Percentiles rank a stretch among this genome's conserved stretches.
These are phyloP conservation scores for Alloteropsis semialata DNA, from an alignment of 176 grass and related monocot species.

Conservation along the genomic window DNA sequence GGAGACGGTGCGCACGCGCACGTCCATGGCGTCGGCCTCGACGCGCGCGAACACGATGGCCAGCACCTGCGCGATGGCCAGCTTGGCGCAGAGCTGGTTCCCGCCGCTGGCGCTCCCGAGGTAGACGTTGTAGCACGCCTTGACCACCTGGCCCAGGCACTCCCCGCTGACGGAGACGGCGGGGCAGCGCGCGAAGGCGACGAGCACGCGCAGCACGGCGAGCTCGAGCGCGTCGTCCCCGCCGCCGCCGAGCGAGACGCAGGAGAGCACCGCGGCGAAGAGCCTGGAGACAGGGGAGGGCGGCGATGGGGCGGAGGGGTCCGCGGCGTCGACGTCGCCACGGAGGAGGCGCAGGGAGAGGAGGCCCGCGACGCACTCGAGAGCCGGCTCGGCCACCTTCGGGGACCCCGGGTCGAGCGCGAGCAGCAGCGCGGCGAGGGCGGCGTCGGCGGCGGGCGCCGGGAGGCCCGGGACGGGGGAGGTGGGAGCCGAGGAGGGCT, in stretches of 20 bases:
- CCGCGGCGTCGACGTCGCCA: conserved; percentile 54
- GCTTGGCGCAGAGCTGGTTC: conserved; percentile 90
- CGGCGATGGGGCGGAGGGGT: conserved; percentile 2
- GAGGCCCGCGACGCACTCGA: conserved; percentile 72
- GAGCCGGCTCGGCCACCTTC: conserved; percentile 74
- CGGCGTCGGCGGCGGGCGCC: conserved; percentile 34
- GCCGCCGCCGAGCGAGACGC: conserved; percentile 53
- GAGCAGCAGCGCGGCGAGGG: conserved; percentile 57
- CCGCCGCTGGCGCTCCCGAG: conserved; percentile 71
- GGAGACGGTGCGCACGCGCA: conserved; percentile 62
- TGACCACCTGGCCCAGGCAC: conserved; percentile 65
- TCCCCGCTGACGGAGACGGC: conserved; percentile 58
- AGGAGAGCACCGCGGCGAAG: conserved; percentile 51
- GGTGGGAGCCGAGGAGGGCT: not conserved
- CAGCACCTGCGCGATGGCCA: conserved; percentile 92
- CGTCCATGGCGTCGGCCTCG: conserved; percentile 55
- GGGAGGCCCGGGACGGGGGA: conserved; percentile 43
- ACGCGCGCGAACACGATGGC: conserved; percentile 61
- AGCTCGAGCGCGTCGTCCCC: conserved; percentile 78
- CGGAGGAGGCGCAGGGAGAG: conserved; percentile 60
- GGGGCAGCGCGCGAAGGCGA: conserved; percentile 70
- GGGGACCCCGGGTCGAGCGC: conserved; percentile 67
- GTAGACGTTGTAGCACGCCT: conserved; percentile 90
- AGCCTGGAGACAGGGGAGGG: conserved; percentile 43
- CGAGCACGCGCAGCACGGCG: conserved; percentile 64